Evolutionary conservation across 805 yeast species (phyloP).

Genomic region (Vanderwaltozyma yarrowii): DNA sequence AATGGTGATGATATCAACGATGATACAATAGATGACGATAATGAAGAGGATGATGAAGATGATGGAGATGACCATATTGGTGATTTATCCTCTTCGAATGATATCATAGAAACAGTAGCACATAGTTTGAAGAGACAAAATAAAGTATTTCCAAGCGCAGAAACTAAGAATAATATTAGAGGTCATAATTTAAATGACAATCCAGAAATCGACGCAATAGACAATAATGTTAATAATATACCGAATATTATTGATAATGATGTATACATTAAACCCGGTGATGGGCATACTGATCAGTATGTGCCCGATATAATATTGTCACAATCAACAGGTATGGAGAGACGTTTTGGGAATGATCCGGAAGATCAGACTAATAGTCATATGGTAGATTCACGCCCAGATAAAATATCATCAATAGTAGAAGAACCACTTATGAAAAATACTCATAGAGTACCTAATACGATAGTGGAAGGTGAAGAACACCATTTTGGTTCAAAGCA

Average conservation of each 20-base stretch:
- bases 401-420: no score
- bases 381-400: no score
- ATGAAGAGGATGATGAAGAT: constrained; percentile 8
- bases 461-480: neutral
- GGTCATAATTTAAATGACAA: neutral
- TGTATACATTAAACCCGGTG: constrained; percentile 2
- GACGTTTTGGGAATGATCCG: constrained; percentile 21
- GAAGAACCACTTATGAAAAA: no score
- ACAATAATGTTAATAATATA: no score
- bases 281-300: constrained; percentile 21
- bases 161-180: neutral
- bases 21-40: neutral
- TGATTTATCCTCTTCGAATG: constrained; percentile 2
- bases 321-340: constrained; percentile 44
- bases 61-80: constrained; percentile 15
- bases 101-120: constrained; percentile 6
- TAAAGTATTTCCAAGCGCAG: constrained; percentile 1
- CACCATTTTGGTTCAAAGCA: no score
- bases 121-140: constrained; percentile 17
- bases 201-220: no score
- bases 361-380: neutral
- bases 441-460: neutral
- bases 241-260: neutral
- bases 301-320: constrained; percentile 38
- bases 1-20: neutral